phyloP scores from a whole-genome alignment of 2,329 filamentous ascomycete genomes.

The Penicillium digitatum region DNA sequence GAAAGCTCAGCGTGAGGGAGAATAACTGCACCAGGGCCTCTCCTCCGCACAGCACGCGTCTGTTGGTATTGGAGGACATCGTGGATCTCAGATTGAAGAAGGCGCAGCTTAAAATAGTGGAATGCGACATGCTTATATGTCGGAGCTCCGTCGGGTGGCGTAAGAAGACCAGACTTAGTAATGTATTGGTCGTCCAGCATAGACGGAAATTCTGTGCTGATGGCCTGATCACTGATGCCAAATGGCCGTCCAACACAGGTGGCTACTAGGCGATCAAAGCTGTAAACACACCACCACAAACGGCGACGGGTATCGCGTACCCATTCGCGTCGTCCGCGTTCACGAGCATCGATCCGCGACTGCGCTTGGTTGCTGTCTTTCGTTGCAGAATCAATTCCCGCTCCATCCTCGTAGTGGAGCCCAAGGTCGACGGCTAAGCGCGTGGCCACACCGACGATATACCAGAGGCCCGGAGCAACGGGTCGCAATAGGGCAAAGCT shows the following conservation, averaged over 20 bases:
- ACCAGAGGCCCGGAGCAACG: slow-evolving; percentile 91
- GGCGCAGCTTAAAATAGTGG: slow-evolving; percentile 83
- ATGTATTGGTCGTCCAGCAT: slow-evolving; percentile 84
- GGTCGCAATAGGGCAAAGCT: slow-evolving; percentile 88
- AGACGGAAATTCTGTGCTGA: slow-evolving; percentile 92
- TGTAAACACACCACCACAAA: slow-evolving; percentile 97
- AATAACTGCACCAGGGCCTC: slow-evolving; percentile 60
- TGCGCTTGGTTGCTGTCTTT: slow-evolving; percentile 35
- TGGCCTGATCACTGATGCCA: slow-evolving; percentile 91
- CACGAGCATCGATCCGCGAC: slow-evolving; percentile 47
- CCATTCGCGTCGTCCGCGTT: slow-evolving; percentile 72
- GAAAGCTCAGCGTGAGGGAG: slow-evolving; percentile 75
- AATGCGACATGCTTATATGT: slow-evolving; percentile 89
- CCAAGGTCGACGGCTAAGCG: slow-evolving; percentile 87
- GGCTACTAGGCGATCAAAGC: slow-evolving; percentile 88
- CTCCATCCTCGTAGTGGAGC: slow-evolving; percentile 86
- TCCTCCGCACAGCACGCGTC: slow-evolving; percentile 69
- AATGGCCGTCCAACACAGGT: slow-evolving; percentile 91
- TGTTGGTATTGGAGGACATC: slow-evolving; percentile 92
- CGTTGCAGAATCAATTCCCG: slow-evolving; percentile 53
- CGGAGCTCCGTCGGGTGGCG: slow-evolving; percentile 58
- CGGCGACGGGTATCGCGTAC: slow-evolving; percentile 78
- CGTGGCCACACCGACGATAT: slow-evolving; percentile 91
- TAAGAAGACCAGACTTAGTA: slow-evolving; percentile 69
- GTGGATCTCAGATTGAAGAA: slow-evolving; percentile 90